Percentiles rank a stretch among this genome's conserved stretches.
These are phyloP conservation scores for Tulasnella sp. DNA, from an alignment of 768 basidiomycete genomes.

Conservation along the genomic window DNA sequence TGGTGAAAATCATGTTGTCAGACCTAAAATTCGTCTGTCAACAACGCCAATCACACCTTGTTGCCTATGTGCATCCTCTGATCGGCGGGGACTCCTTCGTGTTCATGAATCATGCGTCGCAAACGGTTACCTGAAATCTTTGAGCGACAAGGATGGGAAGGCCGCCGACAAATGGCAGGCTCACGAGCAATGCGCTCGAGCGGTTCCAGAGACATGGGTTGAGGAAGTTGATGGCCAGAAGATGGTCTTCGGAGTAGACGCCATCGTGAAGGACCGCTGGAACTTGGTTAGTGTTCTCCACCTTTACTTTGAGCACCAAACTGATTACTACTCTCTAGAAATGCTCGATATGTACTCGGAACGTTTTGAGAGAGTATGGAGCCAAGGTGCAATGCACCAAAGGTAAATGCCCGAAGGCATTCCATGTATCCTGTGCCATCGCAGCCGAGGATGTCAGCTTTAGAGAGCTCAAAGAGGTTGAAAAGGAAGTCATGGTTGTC, in stretches of 20 bases:
- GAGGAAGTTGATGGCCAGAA: slow-evolving; percentile 43
- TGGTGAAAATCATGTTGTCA: slow-evolving; percentile 31
- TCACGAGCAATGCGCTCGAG: slow-evolving; percentile 64
- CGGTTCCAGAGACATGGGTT: slow-evolving; percentile 87
- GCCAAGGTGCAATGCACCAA: slow-evolving; percentile 72
- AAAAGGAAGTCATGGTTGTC: slow-evolving; percentile 66
- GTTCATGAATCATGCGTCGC: slow-evolving; percentile 54
- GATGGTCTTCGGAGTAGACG: slow-evolving; percentile 68
- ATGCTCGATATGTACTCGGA: slow-evolving; percentile 68
- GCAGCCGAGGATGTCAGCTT: slow-evolving; percentile 44
- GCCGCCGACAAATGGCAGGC: slow-evolving; percentile 47
- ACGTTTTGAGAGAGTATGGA: slow-evolving; percentile 21
- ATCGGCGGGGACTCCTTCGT: slow-evolving; percentile 41
- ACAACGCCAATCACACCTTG: slow-evolving; percentile 45
- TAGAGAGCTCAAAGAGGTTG: slow-evolving; percentile 49
- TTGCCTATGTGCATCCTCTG: slow-evolving; percentile 49
- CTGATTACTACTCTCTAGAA: slow-evolving; percentile 39
- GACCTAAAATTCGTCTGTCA: slow-evolving; percentile 34
- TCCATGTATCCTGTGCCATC: slow-evolving; percentile 83
- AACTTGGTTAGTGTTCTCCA: slow-evolving; percentile 49
- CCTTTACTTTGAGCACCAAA: not conserved
- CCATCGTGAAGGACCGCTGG: slow-evolving; percentile 87
- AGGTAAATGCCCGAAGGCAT: slow-evolving; percentile 86
- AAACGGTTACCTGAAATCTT: slow-evolving; percentile 32
- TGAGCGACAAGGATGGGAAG: slow-evolving; percentile 19